Evolutionary conservation across 2,329 filamentous ascomycete species (phyloP), one percentile per base, ranked within the genome.

Genomic region (Stylonectria norvegica): DNA sequence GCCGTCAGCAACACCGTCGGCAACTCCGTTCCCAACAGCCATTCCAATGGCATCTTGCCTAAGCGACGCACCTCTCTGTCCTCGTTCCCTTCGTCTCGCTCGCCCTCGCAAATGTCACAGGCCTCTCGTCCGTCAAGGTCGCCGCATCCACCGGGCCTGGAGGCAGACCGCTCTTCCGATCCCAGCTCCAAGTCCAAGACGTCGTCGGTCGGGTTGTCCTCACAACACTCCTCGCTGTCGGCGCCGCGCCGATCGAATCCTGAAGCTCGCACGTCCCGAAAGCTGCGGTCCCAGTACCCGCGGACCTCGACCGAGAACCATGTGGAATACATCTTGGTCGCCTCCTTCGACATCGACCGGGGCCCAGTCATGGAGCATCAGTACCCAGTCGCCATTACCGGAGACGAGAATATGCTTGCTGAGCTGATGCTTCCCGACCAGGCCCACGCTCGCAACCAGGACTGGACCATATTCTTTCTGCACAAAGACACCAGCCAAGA

Each of bases 381-480:
- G 62, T 98, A 91, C 61, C 93, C 93, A 0, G 84, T 88, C 29
- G 83, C 91, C 36, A 97, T 98, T 48, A 96, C 89, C 36, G 91
- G 93, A 20, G 91, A 98, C 62, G 93, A 98, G 69, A 86, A 95
- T 58, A 97, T 97, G 90, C 69, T 98, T 59, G 93, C 93, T 5
- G 93, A 98, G 71, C 79, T 98, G 58, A 98, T 98, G 93, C 71
- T 98, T 62, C 93, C 93, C 0, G 93, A 98, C 65, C 91, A 97
- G 66, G 89, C 91, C 16, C 93, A 98, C 67, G 82, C 93, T 46
- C 81, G 93, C 27, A 91, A 86, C 59, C 90, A 97, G 67, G 93
- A 98, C 64, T 98, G 93, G 93, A 98, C 93, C 29, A 95, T 97
- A 40, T 98, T 98, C 71, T 98, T 98, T 62, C 65, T 98, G 41